phyloP scores from a whole-genome alignment of 441 rosid genomes.

The Euphorbia schlechtendalii region DNA sequence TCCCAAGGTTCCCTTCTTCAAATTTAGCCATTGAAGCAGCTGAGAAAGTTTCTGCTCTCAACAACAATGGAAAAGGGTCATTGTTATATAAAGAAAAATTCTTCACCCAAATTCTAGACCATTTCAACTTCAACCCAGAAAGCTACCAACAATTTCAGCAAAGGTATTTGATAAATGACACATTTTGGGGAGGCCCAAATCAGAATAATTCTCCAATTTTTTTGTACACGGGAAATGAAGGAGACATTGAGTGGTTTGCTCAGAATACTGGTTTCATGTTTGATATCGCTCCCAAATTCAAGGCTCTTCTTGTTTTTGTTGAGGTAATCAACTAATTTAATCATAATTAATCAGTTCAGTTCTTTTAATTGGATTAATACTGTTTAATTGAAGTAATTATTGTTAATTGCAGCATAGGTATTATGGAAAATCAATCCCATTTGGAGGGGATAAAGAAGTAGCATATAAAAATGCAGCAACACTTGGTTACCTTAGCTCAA shows the following conservation, averaged over 20 bases:
- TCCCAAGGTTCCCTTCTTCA: constrained; percentile 36
- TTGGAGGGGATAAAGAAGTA: constrained; percentile 41
- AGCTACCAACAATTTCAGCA: constrained; percentile 56
- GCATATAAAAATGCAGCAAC: constrained; percentile 46
- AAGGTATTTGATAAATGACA: constrained; percentile 42
- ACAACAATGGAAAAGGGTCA: not conserved
- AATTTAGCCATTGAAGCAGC: constrained; percentile 17
- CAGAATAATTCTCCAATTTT: constrained; percentile 50
- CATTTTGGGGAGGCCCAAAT: constrained; percentile 42
- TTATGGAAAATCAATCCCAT: constrained; percentile 57
- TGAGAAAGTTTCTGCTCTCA: constrained; percentile 7
- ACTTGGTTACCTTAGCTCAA: constrained; percentile 45
- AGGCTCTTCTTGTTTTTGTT: constrained; percentile 57
- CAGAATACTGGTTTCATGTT: constrained; percentile 58
- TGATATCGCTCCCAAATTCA: constrained; percentile 43
- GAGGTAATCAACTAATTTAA: constrained; percentile 34
- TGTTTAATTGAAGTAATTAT: not conserved
- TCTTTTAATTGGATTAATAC: too few relatives aligned
- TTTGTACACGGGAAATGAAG: constrained; percentile 60
- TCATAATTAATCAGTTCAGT: too few relatives aligned
- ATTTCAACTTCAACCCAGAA: constrained; percentile 45
- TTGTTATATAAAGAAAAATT: constrained; percentile 33
- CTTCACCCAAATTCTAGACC: constrained; percentile 58
- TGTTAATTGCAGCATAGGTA: constrained; percentile 48
- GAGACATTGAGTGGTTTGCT: constrained; percentile 55